Evolutionary conservation across 1,284 basidiomycete genomes (phyloP).

Genomic region (Earliella scabrosa): DNA sequence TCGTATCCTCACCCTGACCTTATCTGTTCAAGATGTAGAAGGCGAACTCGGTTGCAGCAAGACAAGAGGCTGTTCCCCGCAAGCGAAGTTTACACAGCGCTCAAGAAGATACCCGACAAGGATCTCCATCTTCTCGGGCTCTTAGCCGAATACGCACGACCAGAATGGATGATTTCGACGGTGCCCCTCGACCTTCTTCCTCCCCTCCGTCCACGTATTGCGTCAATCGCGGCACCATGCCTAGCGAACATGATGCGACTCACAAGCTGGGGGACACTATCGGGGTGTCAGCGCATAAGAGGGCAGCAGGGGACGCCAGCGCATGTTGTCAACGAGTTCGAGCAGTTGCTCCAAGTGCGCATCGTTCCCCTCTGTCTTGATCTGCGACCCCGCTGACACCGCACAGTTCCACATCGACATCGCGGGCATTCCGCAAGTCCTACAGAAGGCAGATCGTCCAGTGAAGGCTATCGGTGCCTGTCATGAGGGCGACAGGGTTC

Average conservation of each 20-base stretch:
- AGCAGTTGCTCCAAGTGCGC: conserved; percentile 88
- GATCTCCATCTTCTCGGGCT: conserved; percentile 94
- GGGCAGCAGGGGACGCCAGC: conserved; percentile 98
- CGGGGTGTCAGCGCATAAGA: conserved; percentile 90
- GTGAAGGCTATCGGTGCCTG: conserved; percentile 99
- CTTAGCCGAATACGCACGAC: conserved; percentile 94
- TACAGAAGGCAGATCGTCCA: conserved; percentile 97
- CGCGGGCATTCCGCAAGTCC: conserved; percentile 95
- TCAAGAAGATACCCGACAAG: conserved; percentile 91
- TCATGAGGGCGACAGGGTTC: conserved; percentile 98
- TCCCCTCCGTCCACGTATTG: conserved; percentile 96
- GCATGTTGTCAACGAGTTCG: conserved; percentile 95
- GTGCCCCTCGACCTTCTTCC: conserved; percentile 98
- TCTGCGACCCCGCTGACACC: not conserved
- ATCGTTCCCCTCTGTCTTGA: not conserved
- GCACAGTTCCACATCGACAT: conserved; percentile 96
- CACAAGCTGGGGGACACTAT: conserved; percentile 99
- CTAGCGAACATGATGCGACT: conserved; percentile 98
- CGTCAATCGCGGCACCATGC: conserved; percentile 94
- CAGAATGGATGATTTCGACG: conserved; percentile 99
- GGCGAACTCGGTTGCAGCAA: conserved; percentile 82
- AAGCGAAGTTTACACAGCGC: conserved; percentile 88
- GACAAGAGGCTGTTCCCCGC: conserved; percentile 91
- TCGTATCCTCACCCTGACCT: conserved; percentile 16
- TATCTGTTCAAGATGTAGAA: conserved; percentile 62